A percentile compares a stretch with the other conserved stretches of the same genome.
These are phyloP conservation scores for Stropharia rugosoannulata DNA, from an alignment of 768 basidiomycete species.

Conservation along the genomic window DNA sequence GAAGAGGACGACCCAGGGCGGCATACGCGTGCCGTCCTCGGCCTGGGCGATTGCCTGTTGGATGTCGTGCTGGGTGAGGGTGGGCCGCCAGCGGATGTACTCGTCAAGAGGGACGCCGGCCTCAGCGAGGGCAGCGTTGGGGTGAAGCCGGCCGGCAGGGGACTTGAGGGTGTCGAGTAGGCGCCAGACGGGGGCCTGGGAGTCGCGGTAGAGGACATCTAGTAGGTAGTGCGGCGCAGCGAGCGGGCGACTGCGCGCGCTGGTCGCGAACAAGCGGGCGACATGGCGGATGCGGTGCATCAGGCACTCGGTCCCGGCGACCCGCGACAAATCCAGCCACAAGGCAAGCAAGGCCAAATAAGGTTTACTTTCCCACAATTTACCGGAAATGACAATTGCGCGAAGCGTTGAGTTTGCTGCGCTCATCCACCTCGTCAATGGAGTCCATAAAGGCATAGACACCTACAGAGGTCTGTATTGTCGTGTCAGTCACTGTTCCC, in stretches of 20 bases:
- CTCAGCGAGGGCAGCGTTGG: slow-evolving; percentile 28
- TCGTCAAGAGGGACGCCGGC: slow-evolving; percentile 33
- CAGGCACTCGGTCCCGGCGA: no score
- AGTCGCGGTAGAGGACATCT: slow-evolving; percentile 31
- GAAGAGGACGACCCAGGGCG: slow-evolving; percentile 51
- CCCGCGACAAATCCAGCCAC: no score
- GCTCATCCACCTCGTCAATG: no score
- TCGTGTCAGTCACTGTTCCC: no score
- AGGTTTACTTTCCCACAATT: no score
- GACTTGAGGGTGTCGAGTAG: slow-evolving; percentile 34
- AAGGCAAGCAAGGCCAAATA: no score
- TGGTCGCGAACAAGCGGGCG: no score
- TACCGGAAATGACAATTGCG: no score
- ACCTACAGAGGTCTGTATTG: no score
- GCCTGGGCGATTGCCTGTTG: slow-evolving; percentile 26
- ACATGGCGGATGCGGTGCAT: no score
- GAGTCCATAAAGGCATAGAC: no score
- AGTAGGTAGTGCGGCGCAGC: slow-evolving; percentile 31
- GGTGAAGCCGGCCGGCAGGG: slow-evolving; percentile 19
- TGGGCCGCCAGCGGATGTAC: slow-evolving; percentile 37
- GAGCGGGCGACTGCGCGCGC: slow-evolving; percentile 14
- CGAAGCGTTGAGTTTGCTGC: no score
- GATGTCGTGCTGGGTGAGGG: slow-evolving; percentile 34
- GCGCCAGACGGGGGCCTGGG: slow-evolving; percentile 40
- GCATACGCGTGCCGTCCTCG: slow-evolving; percentile 1